Base-by-base conservation (phyloP, 1,139 yeast species). In the Wickerhamomyces sp. region DNA sequence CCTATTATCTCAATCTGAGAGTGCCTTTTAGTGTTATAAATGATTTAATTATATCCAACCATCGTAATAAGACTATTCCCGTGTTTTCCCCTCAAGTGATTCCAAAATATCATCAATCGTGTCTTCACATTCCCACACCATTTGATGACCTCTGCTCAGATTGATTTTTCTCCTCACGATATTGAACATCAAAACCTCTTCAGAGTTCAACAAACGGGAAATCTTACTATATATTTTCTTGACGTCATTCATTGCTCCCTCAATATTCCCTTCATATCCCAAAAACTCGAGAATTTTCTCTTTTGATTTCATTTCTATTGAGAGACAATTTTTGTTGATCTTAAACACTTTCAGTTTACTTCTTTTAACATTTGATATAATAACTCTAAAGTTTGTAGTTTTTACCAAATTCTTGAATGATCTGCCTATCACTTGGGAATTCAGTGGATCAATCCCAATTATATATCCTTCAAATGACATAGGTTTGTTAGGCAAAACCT, bases 381-480 rank as follows among this genome's bases (percentile, higher is more conserved):
- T 32, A 8, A 54, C n/a, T 36, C 48, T 45, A 34, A 53, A 53
- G 37, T 45, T 48, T 2, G 48, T 49, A 2, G 47, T 35, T 6
- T 38, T 44, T 5, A 44, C 34, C 8, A 45, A 18, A 4, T 44
- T 45, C 6, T 50, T 34, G 29, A 42, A 54, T 13, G 56, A 34
- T 15, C 36, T 47, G 2, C 55, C 54, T 39, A 51, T 36, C 1
- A 49, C 36, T 23, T 38, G 14, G 10, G 48, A 37, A 18, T 47
- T 40, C 1, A 14, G 15, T n/a, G 56, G 56, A 6, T 48, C 49
- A 10, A 47, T 42, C 2, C 56, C 56, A 27, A 53, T 39, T 5
- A 49, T 38, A 27, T 45, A 53, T 1, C 55, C 58, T 11, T 18
- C 4, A 26, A 52, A 41, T 2, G 18, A n/a, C 5, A 41, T 14